phyloP scores from a whole-genome alignment of 345 rosid species.

The Pistacia atlantica region DNA sequence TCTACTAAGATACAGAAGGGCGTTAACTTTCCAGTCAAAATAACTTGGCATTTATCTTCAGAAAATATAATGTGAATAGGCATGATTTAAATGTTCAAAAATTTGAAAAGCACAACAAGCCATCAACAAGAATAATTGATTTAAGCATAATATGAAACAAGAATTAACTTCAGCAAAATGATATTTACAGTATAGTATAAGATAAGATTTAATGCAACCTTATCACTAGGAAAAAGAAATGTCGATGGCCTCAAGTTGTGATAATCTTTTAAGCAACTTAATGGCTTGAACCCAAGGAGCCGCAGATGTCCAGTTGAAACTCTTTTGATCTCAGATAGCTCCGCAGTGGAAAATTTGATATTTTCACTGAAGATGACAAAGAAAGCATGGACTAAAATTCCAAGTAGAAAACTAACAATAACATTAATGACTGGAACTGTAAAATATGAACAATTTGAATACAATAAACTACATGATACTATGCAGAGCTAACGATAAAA shows the following conservation, averaged over 20 bases:
- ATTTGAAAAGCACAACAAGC: background rate
- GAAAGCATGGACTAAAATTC: conserved; percentile 18
- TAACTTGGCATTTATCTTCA: background rate
- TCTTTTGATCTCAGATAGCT: conserved; percentile 76
- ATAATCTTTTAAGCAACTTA: conserved; percentile 85
- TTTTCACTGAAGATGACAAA: conserved; percentile 49
- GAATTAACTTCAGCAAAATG: conserved; percentile 3
- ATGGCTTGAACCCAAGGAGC: conserved; percentile 93
- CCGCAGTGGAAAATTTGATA: conserved; percentile 60
- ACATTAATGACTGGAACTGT: background rate
- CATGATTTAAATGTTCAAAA: background rate
- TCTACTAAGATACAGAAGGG: background rate
- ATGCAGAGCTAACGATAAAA: background rate
- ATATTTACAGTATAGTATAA: conserved; percentile 6
- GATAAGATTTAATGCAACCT: conserved; percentile 50
- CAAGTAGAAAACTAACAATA: conserved; percentile 9
- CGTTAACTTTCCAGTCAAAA: background rate
- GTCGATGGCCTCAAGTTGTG: conserved; percentile 95
- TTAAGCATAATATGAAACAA: background rate
- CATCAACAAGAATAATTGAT: background rate
- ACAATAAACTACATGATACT: background rate
- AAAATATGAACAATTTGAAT: background rate
- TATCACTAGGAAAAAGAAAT: conserved; percentile 84
- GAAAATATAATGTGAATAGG: background rate
- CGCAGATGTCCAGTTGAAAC: conserved; percentile 65